phyloP scores from a whole-genome alignment of 2,329 filamentous ascomycete species.

The Alternaria gansuensis region DNA sequence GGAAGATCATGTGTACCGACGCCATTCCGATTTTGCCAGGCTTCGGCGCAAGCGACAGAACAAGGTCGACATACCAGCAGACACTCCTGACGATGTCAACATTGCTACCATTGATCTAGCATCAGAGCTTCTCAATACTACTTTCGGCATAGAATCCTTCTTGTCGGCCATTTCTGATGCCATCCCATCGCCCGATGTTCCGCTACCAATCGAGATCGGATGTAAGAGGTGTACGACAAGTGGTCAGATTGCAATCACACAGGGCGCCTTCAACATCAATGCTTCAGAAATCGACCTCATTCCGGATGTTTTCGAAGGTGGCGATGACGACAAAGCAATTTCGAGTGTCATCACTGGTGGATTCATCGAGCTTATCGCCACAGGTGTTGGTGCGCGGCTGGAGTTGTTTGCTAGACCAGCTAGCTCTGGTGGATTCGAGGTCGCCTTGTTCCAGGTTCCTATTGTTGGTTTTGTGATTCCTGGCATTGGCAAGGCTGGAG shows the following conservation, averaged over 20 bases:
- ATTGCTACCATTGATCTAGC: constrained; percentile 36
- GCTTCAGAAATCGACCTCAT: constrained; percentile 36
- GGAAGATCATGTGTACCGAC: constrained; percentile 43
- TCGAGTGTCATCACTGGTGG: constrained; percentile 45
- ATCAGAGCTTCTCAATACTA: constrained; percentile 36
- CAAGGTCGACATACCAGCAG: constrained; percentile 31
- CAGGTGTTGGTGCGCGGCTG: constrained; percentile 45
- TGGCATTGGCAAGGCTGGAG: constrained; percentile 49
- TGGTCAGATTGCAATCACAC: constrained; percentile 44
- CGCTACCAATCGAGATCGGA: constrained; percentile 37
- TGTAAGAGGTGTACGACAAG: constrained; percentile 51
- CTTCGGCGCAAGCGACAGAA: constrained; percentile 29
- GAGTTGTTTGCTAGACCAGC: constrained; percentile 47
- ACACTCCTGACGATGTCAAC: constrained; percentile 32
- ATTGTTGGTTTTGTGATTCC: constrained; percentile 49
- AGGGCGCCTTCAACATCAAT: constrained; percentile 44
- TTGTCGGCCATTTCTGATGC: constrained; percentile 23
- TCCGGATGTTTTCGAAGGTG: constrained; percentile 36
- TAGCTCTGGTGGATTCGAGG: constrained; percentile 32
- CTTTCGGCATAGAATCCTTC: constrained; percentile 36
- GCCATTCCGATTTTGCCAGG: constrained; percentile 40
- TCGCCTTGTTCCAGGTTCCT: constrained; percentile 38
- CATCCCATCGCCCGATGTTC: constrained; percentile 30
- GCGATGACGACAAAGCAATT: constrained; percentile 37
- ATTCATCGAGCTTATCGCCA: constrained; percentile 46